Evolutionary conservation across 257 asterid genomes (phyloP), one percentile per base, ranked within the genome.

Genomic region (Nicotiana attenuata): DNA sequence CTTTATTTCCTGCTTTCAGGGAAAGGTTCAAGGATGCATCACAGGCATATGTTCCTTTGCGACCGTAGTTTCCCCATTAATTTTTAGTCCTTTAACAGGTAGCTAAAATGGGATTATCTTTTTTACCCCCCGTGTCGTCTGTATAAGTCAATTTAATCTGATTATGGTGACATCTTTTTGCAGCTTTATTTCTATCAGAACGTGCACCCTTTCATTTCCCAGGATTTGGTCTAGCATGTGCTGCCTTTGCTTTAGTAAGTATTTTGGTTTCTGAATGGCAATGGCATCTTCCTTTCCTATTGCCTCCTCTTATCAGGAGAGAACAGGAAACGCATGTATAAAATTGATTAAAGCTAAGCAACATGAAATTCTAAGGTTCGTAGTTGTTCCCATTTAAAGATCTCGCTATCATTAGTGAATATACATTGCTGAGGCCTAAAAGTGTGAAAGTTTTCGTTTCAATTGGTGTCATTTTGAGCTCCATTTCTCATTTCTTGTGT

Each of bases 21-120:
- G 99, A 26, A 96, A 94, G 84, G 97, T 86, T 81, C 99, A 92
- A 83, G 99, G 99, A 13, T 92, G 97, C 88, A 89, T 96, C 52
- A 90, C 97, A 29, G 99, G 98, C 80, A 87, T 94, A 59, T 65
- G 92, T 82, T 92, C 97, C 29, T 89, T 94, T 29, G 93, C 97
- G 35, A 89, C 65, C 84, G 85, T 94, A 8, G 89, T 94, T 86
- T 91, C 97, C 9, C 99, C 98, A 45, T 84, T 96, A 68, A 97
- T 88, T 56, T 93, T 93, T 86, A 96, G 92, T 86, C 99, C 99
- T 84, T 84, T 96, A 83, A 87, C 97, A 35, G 97, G 99, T 91
- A 86, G 59, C 45, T 65, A 15, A 65, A 14, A 20, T 3, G 7
- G 4, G 7, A 24, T 9, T 7, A 59, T 16, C 64, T 56, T 64